Conservation (phyloP, 352 stramenopile species). For the Phytophthora sp. region DNA sequence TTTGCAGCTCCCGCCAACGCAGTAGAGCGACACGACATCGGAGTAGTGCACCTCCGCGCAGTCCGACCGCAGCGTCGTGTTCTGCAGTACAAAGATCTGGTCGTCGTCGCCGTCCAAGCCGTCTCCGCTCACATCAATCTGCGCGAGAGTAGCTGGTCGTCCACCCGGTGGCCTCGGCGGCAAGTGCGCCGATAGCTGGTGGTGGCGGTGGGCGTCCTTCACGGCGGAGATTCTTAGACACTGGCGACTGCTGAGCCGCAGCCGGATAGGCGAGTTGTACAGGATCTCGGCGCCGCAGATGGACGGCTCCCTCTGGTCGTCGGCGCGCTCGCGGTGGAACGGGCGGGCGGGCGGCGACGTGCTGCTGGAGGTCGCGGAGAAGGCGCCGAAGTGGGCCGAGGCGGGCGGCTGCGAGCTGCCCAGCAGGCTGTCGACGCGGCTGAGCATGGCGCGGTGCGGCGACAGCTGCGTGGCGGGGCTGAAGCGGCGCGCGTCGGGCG, state of each 20-base stretch:
- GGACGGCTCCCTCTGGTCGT: constrained; percentile 60
- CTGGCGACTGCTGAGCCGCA: constrained; percentile 76
- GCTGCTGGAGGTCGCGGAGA: constrained; percentile 6
- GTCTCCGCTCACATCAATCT: constrained; percentile 67
- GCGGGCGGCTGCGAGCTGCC: constrained; percentile 18
- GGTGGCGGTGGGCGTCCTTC: constrained; percentile 3
- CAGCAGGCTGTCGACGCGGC: constrained; percentile 62
- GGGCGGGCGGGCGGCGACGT: constrained; percentile 23
- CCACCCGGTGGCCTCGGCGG: constrained; percentile 30
- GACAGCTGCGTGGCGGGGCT: constrained; percentile 44
- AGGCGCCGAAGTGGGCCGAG: constrained; percentile 24
- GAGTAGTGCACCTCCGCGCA: constrained; percentile 75
- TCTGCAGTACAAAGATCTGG: constrained; percentile 83
- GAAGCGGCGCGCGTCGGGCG: constrained; percentile 3
- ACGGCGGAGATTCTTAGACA: constrained; percentile 62
- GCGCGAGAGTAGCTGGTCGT: constrained; percentile 14
- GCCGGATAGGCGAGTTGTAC: constrained; percentile 69
- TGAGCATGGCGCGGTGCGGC: constrained; percentile 64
- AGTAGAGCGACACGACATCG: constrained; percentile 82
- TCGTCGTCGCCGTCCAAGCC: constrained; percentile 74
- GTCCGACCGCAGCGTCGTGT: constrained; percentile 72
- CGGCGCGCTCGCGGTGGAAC: constrained; percentile 33
- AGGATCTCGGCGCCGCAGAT: constrained; percentile 74
- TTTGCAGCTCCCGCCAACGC: constrained; percentile 65
- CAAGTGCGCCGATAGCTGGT: constrained; percentile 21